A percentile compares a stretch with the other conserved stretches of the same genome.
Conservation (phyloP, 768 basidiomycete species). For the Pleurotus tuoliensis region DNA sequence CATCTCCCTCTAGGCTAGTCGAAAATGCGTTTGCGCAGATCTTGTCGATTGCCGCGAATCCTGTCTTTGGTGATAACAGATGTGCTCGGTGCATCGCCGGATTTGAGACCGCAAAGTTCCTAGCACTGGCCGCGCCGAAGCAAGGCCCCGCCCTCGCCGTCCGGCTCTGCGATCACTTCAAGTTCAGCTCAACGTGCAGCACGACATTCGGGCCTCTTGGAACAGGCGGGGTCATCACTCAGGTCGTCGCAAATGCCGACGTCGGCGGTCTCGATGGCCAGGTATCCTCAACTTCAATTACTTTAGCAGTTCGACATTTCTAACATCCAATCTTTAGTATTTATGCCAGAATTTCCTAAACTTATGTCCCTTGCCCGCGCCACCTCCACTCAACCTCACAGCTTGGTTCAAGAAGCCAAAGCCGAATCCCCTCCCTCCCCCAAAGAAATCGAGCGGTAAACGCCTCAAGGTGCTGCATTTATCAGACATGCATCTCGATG, state of each 20-base stretch:
- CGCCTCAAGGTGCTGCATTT: conserved; percentile 70
- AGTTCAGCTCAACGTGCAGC: conserved; percentile 48
- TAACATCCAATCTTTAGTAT: conserved; percentile 27
- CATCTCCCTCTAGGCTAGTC: conserved; percentile 42
- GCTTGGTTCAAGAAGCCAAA: conserved; percentile 78
- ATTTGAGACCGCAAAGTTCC: conserved; percentile 62
- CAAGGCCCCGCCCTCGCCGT: conserved; percentile 56
- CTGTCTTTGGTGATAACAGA: conserved; percentile 46
- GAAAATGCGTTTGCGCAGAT: conserved; percentile 54
- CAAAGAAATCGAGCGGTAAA: conserved; percentile 57
- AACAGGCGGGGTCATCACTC: conserved; percentile 61
- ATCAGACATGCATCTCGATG: conserved; percentile 77
- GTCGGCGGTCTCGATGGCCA: conserved; percentile 73
- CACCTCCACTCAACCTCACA: conserved; percentile 58
- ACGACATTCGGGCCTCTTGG: conserved; percentile 41
- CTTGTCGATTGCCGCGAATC: conserved; percentile 47
- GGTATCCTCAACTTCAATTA: conserved; percentile 27
- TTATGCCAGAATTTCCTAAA: conserved; percentile 58
- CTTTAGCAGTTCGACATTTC: too few relatives aligned
- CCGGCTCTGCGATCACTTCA: conserved; percentile 56
- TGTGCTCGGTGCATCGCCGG: conserved; percentile 61
- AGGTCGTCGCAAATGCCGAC: conserved; percentile 68
- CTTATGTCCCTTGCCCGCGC: conserved; percentile 53
- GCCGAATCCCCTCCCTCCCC: conserved; percentile 58
- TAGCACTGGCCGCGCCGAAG: conserved; percentile 59